A percentile compares a stretch with the other conserved stretches of the same genome.
These are phyloP conservation scores for Globisporangium nunn DNA, from an alignment of 352 stramenopile species.

Conservation along the genomic window DNA sequence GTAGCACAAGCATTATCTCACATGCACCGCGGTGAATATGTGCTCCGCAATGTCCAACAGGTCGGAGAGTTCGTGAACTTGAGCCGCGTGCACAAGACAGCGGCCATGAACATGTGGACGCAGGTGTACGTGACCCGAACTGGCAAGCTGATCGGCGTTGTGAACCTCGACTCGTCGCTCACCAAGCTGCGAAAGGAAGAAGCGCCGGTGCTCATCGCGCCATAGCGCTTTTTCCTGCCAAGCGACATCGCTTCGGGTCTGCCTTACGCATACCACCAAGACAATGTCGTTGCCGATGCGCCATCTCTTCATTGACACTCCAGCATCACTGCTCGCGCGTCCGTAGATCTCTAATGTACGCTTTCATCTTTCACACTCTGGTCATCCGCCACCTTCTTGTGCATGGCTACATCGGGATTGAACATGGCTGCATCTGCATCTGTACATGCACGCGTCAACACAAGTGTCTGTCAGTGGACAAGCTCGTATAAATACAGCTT, in stretches of 20 bases:
- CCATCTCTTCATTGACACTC: not conserved
- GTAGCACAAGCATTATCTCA: not conserved
- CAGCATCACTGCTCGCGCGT: not conserved
- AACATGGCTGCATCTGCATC: not conserved
- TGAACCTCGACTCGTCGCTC: slow-evolving; percentile 62
- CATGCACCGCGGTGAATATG: not conserved
- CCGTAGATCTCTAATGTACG: not conserved
- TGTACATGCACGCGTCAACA: no score
- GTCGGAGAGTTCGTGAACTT: slow-evolving; percentile 66
- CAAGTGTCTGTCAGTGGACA: no score
- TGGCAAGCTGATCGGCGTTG: slow-evolving; percentile 53
- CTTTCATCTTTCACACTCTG: not conserved
- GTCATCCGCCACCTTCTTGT: no score
- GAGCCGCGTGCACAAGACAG: slow-evolving; percentile 63
- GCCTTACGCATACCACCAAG: no score
- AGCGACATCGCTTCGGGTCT: not conserved
- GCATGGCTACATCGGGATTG: not conserved
- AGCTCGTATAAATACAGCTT: no score
- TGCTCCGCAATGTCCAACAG: slow-evolving; percentile 6
- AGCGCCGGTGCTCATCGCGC: slow-evolving; percentile 30
- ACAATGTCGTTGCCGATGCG: not conserved
- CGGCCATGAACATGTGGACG: slow-evolving; percentile 78
- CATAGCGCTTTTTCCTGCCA: slow-evolving; percentile 6
- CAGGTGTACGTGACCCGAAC: slow-evolving; percentile 76
- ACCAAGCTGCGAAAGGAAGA: slow-evolving; percentile 47